Percentiles rank a stretch among this genome's conserved stretches.
phyloP scores from a whole-genome alignment of 2,329 filamentous ascomycete genomes.

The Cladosporium sp. region DNA sequence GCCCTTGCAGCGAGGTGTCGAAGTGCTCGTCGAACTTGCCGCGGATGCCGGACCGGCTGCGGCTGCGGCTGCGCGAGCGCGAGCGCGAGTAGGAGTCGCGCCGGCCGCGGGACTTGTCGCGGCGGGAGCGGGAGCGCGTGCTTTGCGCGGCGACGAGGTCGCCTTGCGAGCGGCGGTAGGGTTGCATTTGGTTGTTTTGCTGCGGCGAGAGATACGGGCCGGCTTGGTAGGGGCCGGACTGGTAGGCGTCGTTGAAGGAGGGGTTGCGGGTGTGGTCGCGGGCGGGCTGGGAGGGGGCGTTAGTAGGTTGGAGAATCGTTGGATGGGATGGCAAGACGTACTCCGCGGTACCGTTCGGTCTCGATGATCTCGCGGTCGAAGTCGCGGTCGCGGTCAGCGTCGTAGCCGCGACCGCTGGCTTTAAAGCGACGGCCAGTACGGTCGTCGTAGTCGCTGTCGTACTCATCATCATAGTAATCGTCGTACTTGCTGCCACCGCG shows the following conservation, averaged over 20 bases:
- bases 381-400: slow-evolving; percentile 20
- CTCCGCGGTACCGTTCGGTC: slow-evolving; percentile 28
- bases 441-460: slow-evolving; percentile 14
- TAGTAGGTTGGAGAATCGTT: slow-evolving; percentile 10
- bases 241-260: slow-evolving; percentile 10
- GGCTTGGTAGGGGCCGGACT: slow-evolving; percentile 6
- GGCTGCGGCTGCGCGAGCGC: slow-evolving; percentile 21
- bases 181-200: slow-evolving; percentile 14
- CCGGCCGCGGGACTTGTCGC: slow-evolving; percentile 17
- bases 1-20: slow-evolving; percentile 26
- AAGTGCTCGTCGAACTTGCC: slow-evolving; percentile 29
- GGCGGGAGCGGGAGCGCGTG: slow-evolving; percentile 19
- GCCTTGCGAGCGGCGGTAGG: slow-evolving; percentile 23
- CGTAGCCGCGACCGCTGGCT: slow-evolving; percentile 17
- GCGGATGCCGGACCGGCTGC: slow-evolving; percentile 19
- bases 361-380: slow-evolving; percentile 27
- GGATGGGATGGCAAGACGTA: slow-evolving; percentile 12
- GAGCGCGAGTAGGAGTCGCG: slow-evolving; percentile 19
- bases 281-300: slow-evolving; percentile 19
- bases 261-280: slow-evolving; percentile 16
- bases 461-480: slow-evolving; percentile 12
- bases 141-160: slow-evolving; percentile 14
- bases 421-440: slow-evolving; percentile 6
- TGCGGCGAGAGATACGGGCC: slow-evolving; percentile 4
- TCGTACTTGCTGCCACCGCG: slow-evolving; percentile 1